phyloP scores from a whole-genome alignment of 148 eudicot genomes.

The Vaccinium darrowii region DNA sequence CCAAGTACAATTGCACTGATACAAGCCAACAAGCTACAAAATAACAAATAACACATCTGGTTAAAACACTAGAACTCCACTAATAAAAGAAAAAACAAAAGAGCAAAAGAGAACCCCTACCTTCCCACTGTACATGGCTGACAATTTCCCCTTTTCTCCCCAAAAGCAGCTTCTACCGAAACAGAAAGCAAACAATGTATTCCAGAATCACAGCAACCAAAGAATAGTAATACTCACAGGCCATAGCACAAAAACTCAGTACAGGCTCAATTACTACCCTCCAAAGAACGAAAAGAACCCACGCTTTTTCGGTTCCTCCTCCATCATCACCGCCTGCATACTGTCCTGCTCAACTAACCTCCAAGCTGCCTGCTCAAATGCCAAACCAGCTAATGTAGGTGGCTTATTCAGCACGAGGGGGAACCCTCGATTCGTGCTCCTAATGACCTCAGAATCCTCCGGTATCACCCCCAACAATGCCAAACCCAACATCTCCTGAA shows the following conservation, averaged over 20 bases:
- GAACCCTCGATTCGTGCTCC: slow-evolving; percentile 91
- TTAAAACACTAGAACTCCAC: background rate
- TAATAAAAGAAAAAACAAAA: slow-evolving; percentile 5
- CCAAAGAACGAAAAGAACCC: slow-evolving; percentile 95
- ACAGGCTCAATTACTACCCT: slow-evolving; percentile 29
- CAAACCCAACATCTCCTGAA: slow-evolving; percentile 96
- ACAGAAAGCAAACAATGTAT: slow-evolving; percentile 8
- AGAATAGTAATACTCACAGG: background rate
- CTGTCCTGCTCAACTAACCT: slow-evolving; percentile 92
- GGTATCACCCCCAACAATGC: slow-evolving; percentile 89
- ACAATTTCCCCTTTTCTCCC: slow-evolving; percentile 17
- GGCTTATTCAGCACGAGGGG: slow-evolving; percentile 92
- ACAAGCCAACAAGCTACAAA: slow-evolving; percentile 7
- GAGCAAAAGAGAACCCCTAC: slow-evolving; percentile 20
- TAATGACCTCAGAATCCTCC: slow-evolving; percentile 91
- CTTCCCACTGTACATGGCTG: slow-evolving; percentile 43
- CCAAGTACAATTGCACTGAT: background rate
- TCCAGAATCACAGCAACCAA: slow-evolving; percentile 1
- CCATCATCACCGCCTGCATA: slow-evolving; percentile 97
- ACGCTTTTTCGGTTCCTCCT: slow-evolving; percentile 92
- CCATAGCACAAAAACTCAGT: background rate
- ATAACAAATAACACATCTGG: background rate
- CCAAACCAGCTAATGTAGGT: slow-evolving; percentile 90
- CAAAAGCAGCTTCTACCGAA: background rate
- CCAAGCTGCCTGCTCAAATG: slow-evolving; percentile 99